Conservation (phyloP, 1,139 yeast genomes). For the Casaregolazyma suthepensis region DNA sequence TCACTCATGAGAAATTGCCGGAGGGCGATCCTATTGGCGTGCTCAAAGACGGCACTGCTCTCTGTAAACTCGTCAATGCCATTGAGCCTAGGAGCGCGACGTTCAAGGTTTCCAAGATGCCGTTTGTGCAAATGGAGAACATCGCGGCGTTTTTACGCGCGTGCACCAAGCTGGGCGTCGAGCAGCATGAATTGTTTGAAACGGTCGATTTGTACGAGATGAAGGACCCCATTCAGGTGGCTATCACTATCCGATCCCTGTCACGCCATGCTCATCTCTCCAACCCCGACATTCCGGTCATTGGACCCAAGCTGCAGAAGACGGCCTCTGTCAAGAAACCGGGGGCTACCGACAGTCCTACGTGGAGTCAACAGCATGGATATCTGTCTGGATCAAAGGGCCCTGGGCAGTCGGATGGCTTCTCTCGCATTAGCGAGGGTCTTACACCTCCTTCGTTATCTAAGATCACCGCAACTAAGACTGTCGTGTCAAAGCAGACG, state of each 20-base stretch:
- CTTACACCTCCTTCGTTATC: not conserved
- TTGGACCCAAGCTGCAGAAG: slow-evolving; percentile 43
- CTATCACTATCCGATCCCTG: slow-evolving; percentile 65
- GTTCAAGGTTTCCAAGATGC: slow-evolving; percentile 64
- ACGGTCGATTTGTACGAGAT: slow-evolving; percentile 72
- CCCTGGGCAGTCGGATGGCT: not conserved
- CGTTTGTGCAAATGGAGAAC: slow-evolving; percentile 86
- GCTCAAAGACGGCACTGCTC: slow-evolving; percentile 59
- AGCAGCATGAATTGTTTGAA: slow-evolving; percentile 78
- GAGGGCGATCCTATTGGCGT: slow-evolving; percentile 40
- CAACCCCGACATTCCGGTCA: slow-evolving; percentile 41
- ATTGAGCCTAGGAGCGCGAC: slow-evolving; percentile 40
- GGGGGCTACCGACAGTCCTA: slow-evolving; percentile 33
- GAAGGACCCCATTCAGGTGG: slow-evolving; percentile 72
- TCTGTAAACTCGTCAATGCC: slow-evolving; percentile 45
- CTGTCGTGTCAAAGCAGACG: not conserved
- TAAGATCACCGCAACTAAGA: not conserved
- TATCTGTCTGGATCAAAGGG: slow-evolving; percentile 46
- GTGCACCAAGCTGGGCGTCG: slow-evolving; percentile 64
- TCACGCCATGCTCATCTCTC: slow-evolving; percentile 54
- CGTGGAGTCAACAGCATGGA: slow-evolving; percentile 57
- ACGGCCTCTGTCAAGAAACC: slow-evolving; percentile 18
- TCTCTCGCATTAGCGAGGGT: not conserved
- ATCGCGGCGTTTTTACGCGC: slow-evolving; percentile 60
- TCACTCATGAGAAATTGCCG: slow-evolving; percentile 22